Evolutionary conservation across 106 monocot species (phyloP), one percentile per base, ranked within the genome.

Genomic region (Allium fistulosum): DNA sequence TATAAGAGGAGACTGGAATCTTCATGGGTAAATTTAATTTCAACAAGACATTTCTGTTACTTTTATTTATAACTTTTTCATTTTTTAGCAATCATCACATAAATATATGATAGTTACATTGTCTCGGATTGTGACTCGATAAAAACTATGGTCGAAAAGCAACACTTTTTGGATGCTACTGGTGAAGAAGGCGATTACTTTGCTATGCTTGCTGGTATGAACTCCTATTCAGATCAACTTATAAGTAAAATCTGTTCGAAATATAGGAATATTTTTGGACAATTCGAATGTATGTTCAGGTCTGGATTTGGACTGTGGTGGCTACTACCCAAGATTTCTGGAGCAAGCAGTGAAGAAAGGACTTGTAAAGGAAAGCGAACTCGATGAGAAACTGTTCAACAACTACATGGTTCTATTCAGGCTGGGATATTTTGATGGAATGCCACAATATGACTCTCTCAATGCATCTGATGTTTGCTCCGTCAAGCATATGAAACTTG

Each of bases 81-180:
- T 2, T 37, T 37, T 37, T 37, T 37, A 37, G 37, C 37, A 37
- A 37, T 37, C 37, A 37, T 5, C 37, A 37, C 37, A 37, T 37
- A 37, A 37, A 37, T 37, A 37, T 37, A 37, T 57, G 0, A 48
- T 52, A 77, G 77, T 9, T 77, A 77, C 12, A 72, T 78, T 61
- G 78, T 78, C 3, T 71, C 78, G 7, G 78, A 78, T 27, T 78
- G 78, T 7, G 78, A 78, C 58, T 78, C 78, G 9, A 14, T 78
- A 8, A 15, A 62, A 11, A 48, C 56, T 0, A 63, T 76, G 4
- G 18, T 51, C 6, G 48, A 60, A 11, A 6, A 57, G 6, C 76
- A 69, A 6, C 13, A 63, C 2, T 76, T 18, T 12, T 12, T 76
- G 11, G 48, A 63, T 48, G 68, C 62, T 46, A 57, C 53, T 2